phyloP scores from a whole-genome alignment of 2,329 filamentous ascomycete genomes.

The Cladosporium sp. region DNA sequence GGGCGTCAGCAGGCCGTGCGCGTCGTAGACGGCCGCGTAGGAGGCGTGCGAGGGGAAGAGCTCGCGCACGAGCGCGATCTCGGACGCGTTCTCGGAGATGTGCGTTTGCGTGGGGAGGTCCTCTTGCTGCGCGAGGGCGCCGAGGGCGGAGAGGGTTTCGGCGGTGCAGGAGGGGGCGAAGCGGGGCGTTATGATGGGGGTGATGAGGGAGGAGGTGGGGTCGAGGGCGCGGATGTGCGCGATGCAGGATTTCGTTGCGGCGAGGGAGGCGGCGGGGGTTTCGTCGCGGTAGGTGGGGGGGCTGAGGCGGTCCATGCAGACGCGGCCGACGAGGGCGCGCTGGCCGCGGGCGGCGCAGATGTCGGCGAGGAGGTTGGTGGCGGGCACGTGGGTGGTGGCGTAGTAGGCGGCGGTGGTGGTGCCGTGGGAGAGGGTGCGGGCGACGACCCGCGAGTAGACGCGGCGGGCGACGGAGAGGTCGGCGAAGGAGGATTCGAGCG shows the following conservation, averaged over 20 bases:
- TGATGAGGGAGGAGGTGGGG: conserved; percentile 57
- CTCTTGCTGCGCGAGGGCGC: conserved; percentile 55
- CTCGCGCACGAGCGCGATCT: conserved; percentile 63
- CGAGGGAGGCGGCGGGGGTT: conserved; percentile 55
- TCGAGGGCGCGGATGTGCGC: conserved; percentile 62
- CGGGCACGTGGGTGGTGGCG: conserved; percentile 76
- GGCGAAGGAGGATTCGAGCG: conserved; percentile 72
- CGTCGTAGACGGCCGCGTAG: conserved; percentile 78
- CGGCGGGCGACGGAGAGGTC: conserved; percentile 56
- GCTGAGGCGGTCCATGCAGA: conserved; percentile 85
- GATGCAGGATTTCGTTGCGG: conserved; percentile 37
- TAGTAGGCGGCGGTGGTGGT: conserved; percentile 95
- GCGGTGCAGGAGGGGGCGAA: conserved; percentile 53
- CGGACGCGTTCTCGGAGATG: conserved; percentile 72
- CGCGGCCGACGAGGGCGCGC: conserved; percentile 81
- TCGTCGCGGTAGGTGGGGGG: conserved; percentile 77
- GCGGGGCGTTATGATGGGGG: conserved; percentile 70
- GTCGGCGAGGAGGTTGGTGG: conserved; percentile 86
- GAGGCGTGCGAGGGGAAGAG: conserved; percentile 59
- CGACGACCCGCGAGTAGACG: conserved; percentile 73
- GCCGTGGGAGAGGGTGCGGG: conserved; percentile 76
- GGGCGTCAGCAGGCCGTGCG: conserved; percentile 58
- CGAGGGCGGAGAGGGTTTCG: conserved; percentile 56
- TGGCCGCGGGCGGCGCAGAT: conserved; percentile 77
- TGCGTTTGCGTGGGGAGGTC: conserved; percentile 77